These are phyloP conservation scores for Leptographium procerum DNA, from an alignment of 2,329 filamentous ascomycete genomes.

Conservation along the genomic window DNA sequence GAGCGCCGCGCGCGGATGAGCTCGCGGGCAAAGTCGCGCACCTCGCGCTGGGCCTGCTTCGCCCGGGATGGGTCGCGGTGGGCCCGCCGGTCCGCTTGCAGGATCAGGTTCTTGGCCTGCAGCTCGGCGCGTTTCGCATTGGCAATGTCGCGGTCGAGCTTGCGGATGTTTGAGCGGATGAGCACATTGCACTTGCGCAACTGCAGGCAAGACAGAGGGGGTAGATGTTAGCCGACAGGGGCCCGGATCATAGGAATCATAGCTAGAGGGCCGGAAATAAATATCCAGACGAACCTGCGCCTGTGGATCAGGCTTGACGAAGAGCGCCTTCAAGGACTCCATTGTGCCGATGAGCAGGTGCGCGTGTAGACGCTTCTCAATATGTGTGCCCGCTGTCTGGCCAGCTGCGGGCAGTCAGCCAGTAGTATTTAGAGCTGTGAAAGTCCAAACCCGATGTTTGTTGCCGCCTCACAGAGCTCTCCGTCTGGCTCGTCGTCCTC, in stretches of 20 bases:
- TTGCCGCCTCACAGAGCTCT: neutral
- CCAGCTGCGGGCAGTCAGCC: neutral
- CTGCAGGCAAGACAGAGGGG: conserved; percentile 36
- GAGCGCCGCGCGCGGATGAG: conserved; percentile 74
- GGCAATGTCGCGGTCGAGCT: conserved; percentile 85
- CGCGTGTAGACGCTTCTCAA: neutral
- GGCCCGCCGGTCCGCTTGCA: conserved; percentile 69
- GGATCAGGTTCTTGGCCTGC: conserved; percentile 77
- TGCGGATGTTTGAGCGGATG: conserved; percentile 80
- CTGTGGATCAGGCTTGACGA: conserved; percentile 86
- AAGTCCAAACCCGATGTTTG: neutral
- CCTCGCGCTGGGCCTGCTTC: conserved; percentile 69
- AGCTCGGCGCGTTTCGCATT: conserved; percentile 66
- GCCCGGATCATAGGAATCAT: neutral
- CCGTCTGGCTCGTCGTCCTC: neutral
- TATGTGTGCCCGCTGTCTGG: neutral
- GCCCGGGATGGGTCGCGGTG: conserved; percentile 69
- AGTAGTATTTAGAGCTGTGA: neutral
- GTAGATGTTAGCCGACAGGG: neutral
- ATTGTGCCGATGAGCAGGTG: conserved; percentile 35
- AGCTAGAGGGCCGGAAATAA: conserved; percentile 21
- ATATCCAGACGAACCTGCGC: no score
- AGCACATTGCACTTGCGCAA: conserved; percentile 91
- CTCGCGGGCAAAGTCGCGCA: conserved; percentile 79
- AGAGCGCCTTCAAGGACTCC: conserved; percentile 78